Percentiles rank a stretch among this genome's conserved stretches.
Evolutionary conservation across 306 rosid genomes (phyloP).

Genomic region (Arachis stenosperma): DNA sequence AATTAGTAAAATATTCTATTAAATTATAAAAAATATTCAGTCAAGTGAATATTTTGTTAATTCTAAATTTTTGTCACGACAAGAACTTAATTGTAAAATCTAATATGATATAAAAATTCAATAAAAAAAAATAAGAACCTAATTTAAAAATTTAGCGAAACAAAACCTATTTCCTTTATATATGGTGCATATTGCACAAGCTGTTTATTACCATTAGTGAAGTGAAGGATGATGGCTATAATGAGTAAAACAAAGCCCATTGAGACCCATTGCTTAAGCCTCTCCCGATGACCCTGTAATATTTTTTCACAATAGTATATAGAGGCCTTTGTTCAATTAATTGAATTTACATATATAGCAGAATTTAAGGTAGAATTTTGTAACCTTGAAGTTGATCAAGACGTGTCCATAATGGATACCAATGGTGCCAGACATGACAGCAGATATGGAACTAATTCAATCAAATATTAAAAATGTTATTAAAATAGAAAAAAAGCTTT

Average conservation of each 20-base stretch:
- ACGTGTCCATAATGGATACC: conserved; percentile 92
- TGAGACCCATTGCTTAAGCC: conserved; percentile 85
- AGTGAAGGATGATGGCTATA: conserved; percentile 77
- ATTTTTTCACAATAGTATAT: conserved; percentile 1
- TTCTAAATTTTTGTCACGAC: too few relatives aligned
- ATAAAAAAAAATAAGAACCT: too few relatives aligned
- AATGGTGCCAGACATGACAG: conserved; percentile 74
- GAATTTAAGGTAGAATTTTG: background rate
- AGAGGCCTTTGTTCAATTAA: conserved; percentile 23
- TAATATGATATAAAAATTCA: too few relatives aligned
- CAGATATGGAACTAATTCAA: conserved; percentile 64
- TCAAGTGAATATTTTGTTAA: too few relatives aligned
- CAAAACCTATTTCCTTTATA: too few relatives aligned
- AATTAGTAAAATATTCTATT: too few relatives aligned
- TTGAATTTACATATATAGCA: background rate
- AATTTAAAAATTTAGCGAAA: too few relatives aligned
- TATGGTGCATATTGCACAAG: conserved; percentile 1
- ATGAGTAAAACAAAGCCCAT: conserved; percentile 64
- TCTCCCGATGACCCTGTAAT: conserved; percentile 69
- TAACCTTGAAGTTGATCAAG: conserved; percentile 86
- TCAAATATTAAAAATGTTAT: background rate
- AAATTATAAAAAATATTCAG: too few relatives aligned
- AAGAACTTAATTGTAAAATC: too few relatives aligned
- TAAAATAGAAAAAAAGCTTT: too few relatives aligned
- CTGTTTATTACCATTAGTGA: conserved; percentile 60